Evolutionary conservation across 2,329 filamentous ascomycete species (phyloP).

Genomic region (Davidsoniella australis): DNA sequence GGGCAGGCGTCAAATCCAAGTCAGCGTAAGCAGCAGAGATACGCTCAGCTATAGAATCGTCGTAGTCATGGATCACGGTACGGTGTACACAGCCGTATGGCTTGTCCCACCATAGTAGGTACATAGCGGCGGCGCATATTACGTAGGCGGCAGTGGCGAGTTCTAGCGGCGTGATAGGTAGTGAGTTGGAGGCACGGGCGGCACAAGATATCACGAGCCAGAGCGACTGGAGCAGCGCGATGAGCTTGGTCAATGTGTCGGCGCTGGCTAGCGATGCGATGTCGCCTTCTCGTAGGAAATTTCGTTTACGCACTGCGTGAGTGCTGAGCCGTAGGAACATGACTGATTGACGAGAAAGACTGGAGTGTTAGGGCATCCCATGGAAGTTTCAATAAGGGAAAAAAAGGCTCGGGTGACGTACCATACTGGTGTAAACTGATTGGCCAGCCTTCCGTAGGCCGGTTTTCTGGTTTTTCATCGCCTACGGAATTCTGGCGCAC

Average conservation of each 20-base stretch:
- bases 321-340: slow-evolving; percentile 1
- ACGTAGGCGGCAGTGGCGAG: slow-evolving; percentile 21
- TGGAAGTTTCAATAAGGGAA: not conserved
- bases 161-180: slow-evolving; percentile 23
- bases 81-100: slow-evolving; percentile 13
- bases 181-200: slow-evolving; percentile 17
- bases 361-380: too few relatives aligned
- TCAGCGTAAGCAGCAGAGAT: not conserved
- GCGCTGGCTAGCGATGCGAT: slow-evolving; percentile 22
- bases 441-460: not conserved
- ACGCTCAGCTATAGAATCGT: not conserved
- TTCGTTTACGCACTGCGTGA: not conserved
- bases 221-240: slow-evolving; percentile 21
- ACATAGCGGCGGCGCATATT: slow-evolving; percentile 20
- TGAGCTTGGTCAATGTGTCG: slow-evolving; percentile 19
- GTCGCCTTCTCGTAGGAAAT: slow-evolving; percentile 12
- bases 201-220: slow-evolving; percentile 23
- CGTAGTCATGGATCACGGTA: slow-evolving; percentile 3
- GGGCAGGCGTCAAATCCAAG: too few relatives aligned
- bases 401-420: not conserved
- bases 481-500: slow-evolving; percentile 5
- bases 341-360: not conserved
- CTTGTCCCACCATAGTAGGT: slow-evolving; percentile 21
- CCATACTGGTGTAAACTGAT: slow-evolving; percentile 6
- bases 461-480: not conserved